Percentiles rank a stretch among this genome's conserved stretches.
Evolutionary conservation across 225 moss, liverwort and hornwort genomes (phyloP).

Genomic region (Pseudoscleropodium purum): DNA sequence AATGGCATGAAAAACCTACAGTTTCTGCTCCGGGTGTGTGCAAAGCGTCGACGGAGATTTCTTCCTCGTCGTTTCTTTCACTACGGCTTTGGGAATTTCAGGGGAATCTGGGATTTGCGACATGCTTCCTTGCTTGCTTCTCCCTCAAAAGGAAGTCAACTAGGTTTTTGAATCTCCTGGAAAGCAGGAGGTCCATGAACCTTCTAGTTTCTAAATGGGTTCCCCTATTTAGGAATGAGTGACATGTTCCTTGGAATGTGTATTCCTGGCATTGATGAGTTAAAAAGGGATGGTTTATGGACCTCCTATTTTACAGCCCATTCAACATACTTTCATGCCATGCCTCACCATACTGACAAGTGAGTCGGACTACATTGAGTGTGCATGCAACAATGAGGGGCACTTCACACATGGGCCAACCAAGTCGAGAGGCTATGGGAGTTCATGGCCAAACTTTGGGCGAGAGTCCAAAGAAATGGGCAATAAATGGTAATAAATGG

Average conservation of each 20-base stretch:
- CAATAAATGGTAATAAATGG: too few relatives aligned
- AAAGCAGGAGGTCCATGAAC: too few relatives aligned
- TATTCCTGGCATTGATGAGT: neutral
- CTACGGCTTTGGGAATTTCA: neutral
- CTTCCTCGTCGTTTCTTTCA: neutral
- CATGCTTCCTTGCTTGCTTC: neutral
- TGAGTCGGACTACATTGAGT: accelerated
- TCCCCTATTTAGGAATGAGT: neutral
- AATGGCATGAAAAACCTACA: neutral
- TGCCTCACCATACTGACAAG: accelerated
- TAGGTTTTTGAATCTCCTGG: neutral
- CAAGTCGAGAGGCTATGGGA: too few relatives aligned
- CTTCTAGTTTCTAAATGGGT: neutral
- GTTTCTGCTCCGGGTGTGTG: neutral
- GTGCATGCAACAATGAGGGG: neutral
- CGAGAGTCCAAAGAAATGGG: too few relatives aligned
- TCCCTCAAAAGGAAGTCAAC: neutral
- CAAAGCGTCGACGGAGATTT: neutral
- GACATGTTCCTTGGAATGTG: neutral
- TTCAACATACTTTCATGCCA: neutral
- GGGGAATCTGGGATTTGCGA: neutral
- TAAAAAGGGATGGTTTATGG: neutral
- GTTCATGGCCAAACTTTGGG: too few relatives aligned
- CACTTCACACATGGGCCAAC: too few relatives aligned
- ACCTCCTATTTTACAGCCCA: neutral